Percentiles rank a stretch among this genome's conserved stretches.
Evolutionary conservation across 768 basidiomycete species (phyloP).

Genomic region (Hysterangium stoloniferum): DNA sequence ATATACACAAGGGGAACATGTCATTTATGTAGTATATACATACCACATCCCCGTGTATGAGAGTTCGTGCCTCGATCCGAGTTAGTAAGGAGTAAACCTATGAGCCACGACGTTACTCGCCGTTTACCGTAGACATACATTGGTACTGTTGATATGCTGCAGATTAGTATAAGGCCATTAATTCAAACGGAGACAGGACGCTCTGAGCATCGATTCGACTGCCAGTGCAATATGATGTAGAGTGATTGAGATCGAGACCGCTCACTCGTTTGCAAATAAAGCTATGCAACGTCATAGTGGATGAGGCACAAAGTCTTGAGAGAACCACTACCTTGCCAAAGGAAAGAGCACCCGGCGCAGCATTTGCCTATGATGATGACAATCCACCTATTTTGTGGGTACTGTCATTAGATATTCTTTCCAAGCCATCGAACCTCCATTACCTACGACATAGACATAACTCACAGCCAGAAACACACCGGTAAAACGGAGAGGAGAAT

Average conservation of each 20-base stretch:
- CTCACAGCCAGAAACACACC: too few relatives aligned
- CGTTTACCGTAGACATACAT: conserved; percentile 12
- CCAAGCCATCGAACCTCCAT: too few relatives aligned
- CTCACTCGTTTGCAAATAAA: conserved; percentile 7
- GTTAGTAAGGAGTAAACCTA: too few relatives aligned
- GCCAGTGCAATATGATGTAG: neutral
- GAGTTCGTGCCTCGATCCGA: too few relatives aligned
- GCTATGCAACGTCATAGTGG: neutral
- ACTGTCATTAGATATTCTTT: too few relatives aligned
- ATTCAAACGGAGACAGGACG: conserved; percentile 10
- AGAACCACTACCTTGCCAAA: conserved; percentile 8
- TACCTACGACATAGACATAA: too few relatives aligned
- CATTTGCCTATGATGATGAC: conserved; percentile 14
- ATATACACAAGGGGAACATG: too few relatives aligned
- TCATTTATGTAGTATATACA: too few relatives aligned
- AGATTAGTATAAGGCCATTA: conserved; percentile 8
- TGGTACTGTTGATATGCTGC: conserved; percentile 5
- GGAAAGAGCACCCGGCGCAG: conserved; percentile 16
- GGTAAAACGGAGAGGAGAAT: too few relatives aligned
- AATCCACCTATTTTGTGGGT: conserved; percentile 14
- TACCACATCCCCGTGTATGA: too few relatives aligned
- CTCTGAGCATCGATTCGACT: conserved; percentile 10
- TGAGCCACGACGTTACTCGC: too few relatives aligned
- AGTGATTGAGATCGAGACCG: neutral
- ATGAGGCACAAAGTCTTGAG: neutral